phyloP scores from a whole-genome alignment of 345 rosid genomes.

The Cochlearia excelsa region DNA sequence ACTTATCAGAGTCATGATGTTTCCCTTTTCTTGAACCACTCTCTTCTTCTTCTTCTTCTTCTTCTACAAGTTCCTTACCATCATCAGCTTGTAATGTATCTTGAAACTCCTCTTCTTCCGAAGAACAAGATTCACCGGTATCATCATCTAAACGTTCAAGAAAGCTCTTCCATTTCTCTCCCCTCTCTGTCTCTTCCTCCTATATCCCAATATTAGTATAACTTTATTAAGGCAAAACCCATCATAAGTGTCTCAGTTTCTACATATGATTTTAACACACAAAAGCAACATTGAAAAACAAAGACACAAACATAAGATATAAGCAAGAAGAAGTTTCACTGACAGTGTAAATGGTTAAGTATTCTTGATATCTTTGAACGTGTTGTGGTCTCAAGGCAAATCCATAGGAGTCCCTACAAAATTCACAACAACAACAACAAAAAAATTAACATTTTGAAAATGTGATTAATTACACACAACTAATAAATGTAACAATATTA shows the following conservation, averaged over 20 bases:
- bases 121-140: slow-evolving; percentile 23
- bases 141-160: slow-evolving; percentile 49
- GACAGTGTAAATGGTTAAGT: slow-evolving; percentile 67
- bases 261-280: background rate
- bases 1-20: slow-evolving; percentile 33
- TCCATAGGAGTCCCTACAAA: slow-evolving; percentile 80
- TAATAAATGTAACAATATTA: background rate
- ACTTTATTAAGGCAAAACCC: too few species aligned
- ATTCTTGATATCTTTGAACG: slow-evolving; percentile 70
- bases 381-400: slow-evolving; percentile 98
- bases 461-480: background rate
- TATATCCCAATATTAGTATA: slow-evolving; percentile 18
- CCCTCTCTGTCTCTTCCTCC: slow-evolving; percentile 94
- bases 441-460: too few species aligned
- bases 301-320: too few species aligned
- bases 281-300: background rate
- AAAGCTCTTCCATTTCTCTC: slow-evolving; percentile 63
- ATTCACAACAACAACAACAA: too few species aligned
- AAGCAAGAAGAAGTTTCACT: background rate
- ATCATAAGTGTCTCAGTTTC: background rate
- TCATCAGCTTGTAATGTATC: slow-evolving; percentile 34
- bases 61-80: slow-evolving; percentile 24
- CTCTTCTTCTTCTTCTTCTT: background rate
- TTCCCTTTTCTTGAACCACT: slow-evolving; percentile 29
- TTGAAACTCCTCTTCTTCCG: slow-evolving; percentile 44